phyloP scores from a whole-genome alignment of 345 rosid genomes.

The Eucalyptus polybractea region DNA sequence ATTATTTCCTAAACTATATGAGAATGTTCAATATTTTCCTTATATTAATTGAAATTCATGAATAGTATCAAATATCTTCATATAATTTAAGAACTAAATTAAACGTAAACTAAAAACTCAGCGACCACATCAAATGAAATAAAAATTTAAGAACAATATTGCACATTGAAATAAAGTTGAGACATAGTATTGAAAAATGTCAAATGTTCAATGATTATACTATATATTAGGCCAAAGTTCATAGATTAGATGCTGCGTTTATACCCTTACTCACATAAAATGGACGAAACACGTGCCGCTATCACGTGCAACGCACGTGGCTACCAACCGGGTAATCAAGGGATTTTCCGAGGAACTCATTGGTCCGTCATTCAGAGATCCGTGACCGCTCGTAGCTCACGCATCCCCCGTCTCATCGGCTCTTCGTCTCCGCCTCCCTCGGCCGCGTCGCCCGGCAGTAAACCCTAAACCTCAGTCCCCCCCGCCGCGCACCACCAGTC shows the following conservation, averaged over 20 bases:
- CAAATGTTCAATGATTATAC: neutral
- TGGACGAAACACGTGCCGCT: neutral
- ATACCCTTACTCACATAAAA: neutral
- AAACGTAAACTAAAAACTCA: too few relatives aligned
- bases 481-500: neutral
- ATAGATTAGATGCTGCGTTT: too few relatives aligned
- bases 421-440: neutral
- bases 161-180: too few relatives aligned
- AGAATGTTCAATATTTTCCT: too few relatives aligned
- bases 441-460: neutral
- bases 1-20: neutral
- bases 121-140: neutral
- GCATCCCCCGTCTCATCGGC: neutral
- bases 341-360: neutral
- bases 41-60: neutral
- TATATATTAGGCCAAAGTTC: too few relatives aligned
- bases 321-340: neutral
- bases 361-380: neutral
- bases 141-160: neutral
- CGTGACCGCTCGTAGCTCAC: neutral
- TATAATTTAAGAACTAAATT: neutral
- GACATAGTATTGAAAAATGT: neutral
- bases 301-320: neutral
- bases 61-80: neutral
- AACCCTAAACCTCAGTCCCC: neutral